A percentile compares a stretch with the other conserved stretches of the same genome.
phyloP scores from a whole-genome alignment of 345 rosid species.

The Hibiscus mutabilis region DNA sequence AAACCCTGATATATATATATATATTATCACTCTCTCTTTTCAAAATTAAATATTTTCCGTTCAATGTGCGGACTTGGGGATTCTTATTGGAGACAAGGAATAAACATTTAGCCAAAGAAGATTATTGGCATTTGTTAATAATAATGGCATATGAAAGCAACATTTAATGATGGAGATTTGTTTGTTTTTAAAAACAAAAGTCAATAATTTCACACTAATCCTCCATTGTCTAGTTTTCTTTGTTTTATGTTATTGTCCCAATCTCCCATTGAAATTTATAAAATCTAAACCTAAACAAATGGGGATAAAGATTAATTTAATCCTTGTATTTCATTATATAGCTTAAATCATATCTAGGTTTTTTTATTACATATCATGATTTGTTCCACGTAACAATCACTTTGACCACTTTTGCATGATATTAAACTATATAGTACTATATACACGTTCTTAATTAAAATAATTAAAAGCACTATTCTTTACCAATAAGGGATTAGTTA shows the following conservation, averaged over 20 bases:
- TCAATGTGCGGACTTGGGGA: constrained; percentile 7
- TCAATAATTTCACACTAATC: background rate
- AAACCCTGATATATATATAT: no score
- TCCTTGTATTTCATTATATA: background rate
- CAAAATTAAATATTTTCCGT: background rate
- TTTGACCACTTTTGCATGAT: background rate
- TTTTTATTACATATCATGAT: background rate
- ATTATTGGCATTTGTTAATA: background rate
- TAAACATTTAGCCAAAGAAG: background rate
- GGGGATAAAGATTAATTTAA: background rate
- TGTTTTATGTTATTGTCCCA: background rate
- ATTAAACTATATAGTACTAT: background rate
- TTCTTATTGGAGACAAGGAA: constrained; percentile 5
- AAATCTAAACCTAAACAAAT: background rate
- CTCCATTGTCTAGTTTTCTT: background rate
- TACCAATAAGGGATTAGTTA: background rate
- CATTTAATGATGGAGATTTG: constrained; percentile 13
- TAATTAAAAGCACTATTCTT: background rate
- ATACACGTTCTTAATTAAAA: background rate
- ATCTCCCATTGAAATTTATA: background rate
- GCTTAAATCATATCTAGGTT: background rate
- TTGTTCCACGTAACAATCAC: background rate
- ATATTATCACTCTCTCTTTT: background rate
- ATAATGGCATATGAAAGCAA: constrained; percentile 17
- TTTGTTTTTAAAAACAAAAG: background rate